A percentile compares a stretch with the other conserved stretches of the same genome.
These are phyloP conservation scores for Pichia sp. DNA, from an alignment of 1,139 yeast species.

Conservation along the genomic window DNA sequence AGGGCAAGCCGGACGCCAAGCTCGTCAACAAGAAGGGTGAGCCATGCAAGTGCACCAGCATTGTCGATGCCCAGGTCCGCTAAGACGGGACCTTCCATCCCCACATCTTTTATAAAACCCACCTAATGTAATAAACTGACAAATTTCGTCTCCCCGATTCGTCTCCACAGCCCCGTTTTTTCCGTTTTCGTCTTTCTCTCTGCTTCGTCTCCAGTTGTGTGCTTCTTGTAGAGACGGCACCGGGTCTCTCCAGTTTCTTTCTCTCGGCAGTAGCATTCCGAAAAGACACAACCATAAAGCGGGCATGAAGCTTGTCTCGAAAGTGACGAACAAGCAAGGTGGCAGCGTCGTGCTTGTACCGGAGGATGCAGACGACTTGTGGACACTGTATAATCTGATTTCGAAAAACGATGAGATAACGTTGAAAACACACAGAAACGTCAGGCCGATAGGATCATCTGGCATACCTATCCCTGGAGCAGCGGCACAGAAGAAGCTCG, in stretches of 20 bases:
- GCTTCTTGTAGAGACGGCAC: too few species aligned
- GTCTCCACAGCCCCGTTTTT: not conserved
- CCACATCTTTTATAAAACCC: not conserved
- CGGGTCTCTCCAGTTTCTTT: too few species aligned
- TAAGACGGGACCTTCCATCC: constrained; percentile 31
- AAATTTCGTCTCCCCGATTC: not conserved
- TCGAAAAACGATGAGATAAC: constrained; percentile 72
- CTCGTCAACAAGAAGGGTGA: constrained; percentile 77
- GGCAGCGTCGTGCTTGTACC: constrained; percentile 69
- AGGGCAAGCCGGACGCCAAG: constrained; percentile 72
- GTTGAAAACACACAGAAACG: constrained; percentile 63
- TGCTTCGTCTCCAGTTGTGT: not conserved
- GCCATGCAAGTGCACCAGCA: constrained; percentile 60
- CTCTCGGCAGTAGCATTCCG: too few species aligned
- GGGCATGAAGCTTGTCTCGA: constrained; percentile 51
- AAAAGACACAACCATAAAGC: not conserved
- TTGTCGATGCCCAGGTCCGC: constrained; percentile 72
- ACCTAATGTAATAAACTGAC: not conserved
- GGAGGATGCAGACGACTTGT: constrained; percentile 87
- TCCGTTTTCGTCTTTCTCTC: not conserved
- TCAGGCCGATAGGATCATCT: constrained; percentile 41
- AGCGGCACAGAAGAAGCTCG: constrained; percentile 47
- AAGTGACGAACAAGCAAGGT: constrained; percentile 36
- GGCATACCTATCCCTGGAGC: constrained; percentile 18
- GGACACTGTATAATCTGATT: constrained; percentile 80